These are phyloP conservation scores for Lasiosphaeris hirsuta DNA, from an alignment of 495 filamentous ascomycete genomes.

Conservation along the genomic window DNA sequence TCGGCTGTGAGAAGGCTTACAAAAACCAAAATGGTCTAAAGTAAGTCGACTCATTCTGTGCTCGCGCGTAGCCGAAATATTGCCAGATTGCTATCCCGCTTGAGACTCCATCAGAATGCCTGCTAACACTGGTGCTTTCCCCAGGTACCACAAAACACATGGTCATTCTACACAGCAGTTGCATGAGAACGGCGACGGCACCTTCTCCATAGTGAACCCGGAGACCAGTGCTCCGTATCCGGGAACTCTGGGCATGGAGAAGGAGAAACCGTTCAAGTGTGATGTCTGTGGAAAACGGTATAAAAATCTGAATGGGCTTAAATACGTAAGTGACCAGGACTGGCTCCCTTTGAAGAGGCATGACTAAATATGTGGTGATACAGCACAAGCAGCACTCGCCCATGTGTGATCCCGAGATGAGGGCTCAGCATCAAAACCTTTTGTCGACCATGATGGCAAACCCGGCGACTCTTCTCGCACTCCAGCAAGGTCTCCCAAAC, in stretches of 20 bases:
- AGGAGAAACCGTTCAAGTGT: conserved; percentile 97
- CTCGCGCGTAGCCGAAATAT: background rate
- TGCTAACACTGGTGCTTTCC: conserved; percentile 32
- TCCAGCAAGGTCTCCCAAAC: conserved; percentile 39
- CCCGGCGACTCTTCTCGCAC: conserved; percentile 26
- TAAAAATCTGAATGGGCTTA: conserved; percentile 96
- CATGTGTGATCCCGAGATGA: conserved; percentile 54
- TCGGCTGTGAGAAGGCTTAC: conserved; percentile 98
- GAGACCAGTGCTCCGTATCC: conserved; percentile 92
- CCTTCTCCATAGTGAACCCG: conserved; percentile 96
- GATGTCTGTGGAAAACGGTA: conserved; percentile 96
- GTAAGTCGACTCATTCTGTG: conserved; percentile 45
- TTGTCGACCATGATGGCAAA: conserved; percentile 40
- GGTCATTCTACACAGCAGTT: conserved; percentile 95
- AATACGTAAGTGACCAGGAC: conserved; percentile 58
- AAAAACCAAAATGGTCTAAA: conserved; percentile 99
- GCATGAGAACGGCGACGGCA: conserved; percentile 92
- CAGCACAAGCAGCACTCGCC: conserved; percentile 79
- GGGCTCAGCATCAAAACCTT: conserved; percentile 36
- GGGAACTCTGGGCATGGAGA: conserved; percentile 97
- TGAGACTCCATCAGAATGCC: background rate
- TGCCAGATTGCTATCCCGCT: background rate
- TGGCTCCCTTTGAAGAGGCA: background rate
- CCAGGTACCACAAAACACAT: conserved; percentile 72
- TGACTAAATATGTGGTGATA: conserved; percentile 10